Conservation (phyloP, 2,329 filamentous ascomycete genomes). For the Cylindrodendrum hubeiense region DNA sequence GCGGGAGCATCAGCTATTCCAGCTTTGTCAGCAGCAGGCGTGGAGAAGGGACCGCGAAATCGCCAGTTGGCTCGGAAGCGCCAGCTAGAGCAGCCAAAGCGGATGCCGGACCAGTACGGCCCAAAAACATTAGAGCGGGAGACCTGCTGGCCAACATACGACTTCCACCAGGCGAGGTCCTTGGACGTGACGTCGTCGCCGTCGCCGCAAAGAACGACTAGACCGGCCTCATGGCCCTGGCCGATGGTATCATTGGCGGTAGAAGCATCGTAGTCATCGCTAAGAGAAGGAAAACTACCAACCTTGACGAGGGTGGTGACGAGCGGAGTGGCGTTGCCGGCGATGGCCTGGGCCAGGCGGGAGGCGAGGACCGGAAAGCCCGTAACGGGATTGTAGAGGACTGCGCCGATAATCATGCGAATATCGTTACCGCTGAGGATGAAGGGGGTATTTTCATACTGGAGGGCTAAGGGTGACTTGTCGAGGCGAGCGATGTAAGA, state of each 20-base stretch:
- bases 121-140: not conserved
- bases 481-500: conserved; percentile 47
- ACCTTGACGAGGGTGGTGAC: not conserved
- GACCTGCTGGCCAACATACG: not conserved
- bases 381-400: conserved; percentile 48
- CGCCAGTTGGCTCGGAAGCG: not conserved
- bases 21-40: not conserved
- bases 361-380: conserved; percentile 27
- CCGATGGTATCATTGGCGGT: not conserved
- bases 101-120: not conserved
- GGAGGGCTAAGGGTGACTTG: conserved; percentile 33
- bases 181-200: not conserved
- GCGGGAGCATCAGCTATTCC: not conserved
- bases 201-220: not conserved
- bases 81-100: conserved; percentile 2
- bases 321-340: conserved; percentile 26
- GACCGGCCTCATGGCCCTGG: not conserved
- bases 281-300: not conserved
- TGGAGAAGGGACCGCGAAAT: not conserved
- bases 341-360: conserved; percentile 32
- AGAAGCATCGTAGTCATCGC: no score
- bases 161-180: not conserved
- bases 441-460: conserved; percentile 32
- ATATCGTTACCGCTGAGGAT: conserved; percentile 50
- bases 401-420: conserved; percentile 36